Evolutionary conservation across 169 alveolate genomes (phyloP).

Genomic region (Plasmodium coatneyi): DNA sequence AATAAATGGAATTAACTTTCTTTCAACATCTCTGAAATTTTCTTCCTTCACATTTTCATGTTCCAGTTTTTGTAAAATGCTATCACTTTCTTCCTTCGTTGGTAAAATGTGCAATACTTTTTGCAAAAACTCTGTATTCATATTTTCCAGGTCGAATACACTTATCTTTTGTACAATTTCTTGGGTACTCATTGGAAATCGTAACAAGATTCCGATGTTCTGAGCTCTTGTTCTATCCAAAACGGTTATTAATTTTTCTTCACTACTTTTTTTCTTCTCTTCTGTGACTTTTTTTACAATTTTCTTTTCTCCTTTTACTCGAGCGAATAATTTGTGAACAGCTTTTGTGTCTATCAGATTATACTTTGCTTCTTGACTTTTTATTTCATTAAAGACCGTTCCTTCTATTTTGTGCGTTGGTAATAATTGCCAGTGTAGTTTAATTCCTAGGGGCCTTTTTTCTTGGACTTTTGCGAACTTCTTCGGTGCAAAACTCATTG

Average conservation of each 20-base stretch:
- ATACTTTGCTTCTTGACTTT: constrained; percentile 66
- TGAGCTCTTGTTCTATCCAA: constrained; percentile 83
- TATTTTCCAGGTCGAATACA: constrained; percentile 70
- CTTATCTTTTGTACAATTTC: constrained; percentile 76
- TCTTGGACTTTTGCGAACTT: constrained; percentile 35
- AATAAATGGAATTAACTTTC: constrained; percentile 71
- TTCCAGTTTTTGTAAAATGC: constrained; percentile 54
- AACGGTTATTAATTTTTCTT: constrained; percentile 76
- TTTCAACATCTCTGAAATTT: constrained; percentile 76
- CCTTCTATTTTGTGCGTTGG: constrained; percentile 76
- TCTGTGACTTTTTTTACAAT: constrained; percentile 32
- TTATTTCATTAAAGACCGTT: constrained; percentile 72
- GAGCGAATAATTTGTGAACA: constrained; percentile 67
- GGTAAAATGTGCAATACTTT: constrained; percentile 65
- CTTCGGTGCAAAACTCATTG: constrained; percentile 11
- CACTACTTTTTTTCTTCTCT: constrained; percentile 52
- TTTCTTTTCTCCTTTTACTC: constrained; percentile 64
- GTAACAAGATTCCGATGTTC: constrained; percentile 81
- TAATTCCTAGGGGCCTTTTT: constrained; percentile 74
- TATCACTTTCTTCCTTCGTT: constrained; percentile 78
- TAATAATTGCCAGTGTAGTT: constrained; percentile 73
- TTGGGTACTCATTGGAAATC: constrained; percentile 80
- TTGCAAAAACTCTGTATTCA: constrained; percentile 51
- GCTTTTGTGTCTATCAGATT: constrained; percentile 70
- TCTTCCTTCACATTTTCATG: constrained; percentile 55